phyloP scores from a whole-genome alignment of 805 yeast genomes.

The Metschnikowia hibisci region DNA sequence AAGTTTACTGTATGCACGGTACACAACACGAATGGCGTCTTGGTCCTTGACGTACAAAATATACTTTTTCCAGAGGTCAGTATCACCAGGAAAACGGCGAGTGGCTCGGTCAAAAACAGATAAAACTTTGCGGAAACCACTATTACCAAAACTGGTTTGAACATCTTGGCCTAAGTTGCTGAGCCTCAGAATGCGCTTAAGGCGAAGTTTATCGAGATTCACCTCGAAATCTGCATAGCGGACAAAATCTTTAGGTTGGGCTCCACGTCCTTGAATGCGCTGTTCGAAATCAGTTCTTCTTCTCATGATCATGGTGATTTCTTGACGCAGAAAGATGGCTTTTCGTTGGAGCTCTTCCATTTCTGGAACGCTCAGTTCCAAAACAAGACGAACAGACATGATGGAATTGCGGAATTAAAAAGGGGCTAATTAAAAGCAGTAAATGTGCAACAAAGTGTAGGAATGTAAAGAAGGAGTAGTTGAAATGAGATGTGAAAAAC shows the following conservation, averaged over 20 bases:
- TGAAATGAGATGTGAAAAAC: not conserved
- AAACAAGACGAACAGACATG: slow-evolving; percentile 25
- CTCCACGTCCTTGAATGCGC: slow-evolving; percentile 77
- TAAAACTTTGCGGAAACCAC: slow-evolving; percentile 68
- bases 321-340: slow-evolving; percentile 78
- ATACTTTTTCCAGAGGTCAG: slow-evolving; percentile 74
- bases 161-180: slow-evolving; percentile 30
- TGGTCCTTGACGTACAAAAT: slow-evolving; percentile 62
- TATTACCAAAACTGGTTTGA: no score
- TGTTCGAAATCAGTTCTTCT: slow-evolving; percentile 95
- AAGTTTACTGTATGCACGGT: slow-evolving; percentile 71
- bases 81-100: slow-evolving; percentile 70
- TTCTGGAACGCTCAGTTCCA: slow-evolving; percentile 81
- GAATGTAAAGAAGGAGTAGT: not conserved
- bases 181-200: slow-evolving; percentile 64
- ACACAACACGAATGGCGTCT: slow-evolving; percentile 68
- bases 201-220: slow-evolving; percentile 73
- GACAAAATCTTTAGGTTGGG: slow-evolving; percentile 70
- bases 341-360: slow-evolving; percentile 80
- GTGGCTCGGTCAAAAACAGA: slow-evolving; percentile 83
- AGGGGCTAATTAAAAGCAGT: not conserved
- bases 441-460: not conserved
- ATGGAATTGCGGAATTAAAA: slow-evolving; percentile 1
- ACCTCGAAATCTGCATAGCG: slow-evolving; percentile 77
- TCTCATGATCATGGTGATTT: slow-evolving; percentile 81